Percentiles rank a stretch among this genome's conserved stretches.
Conservation (phyloP, 2,329 filamentous ascomycete species). For the Phialemoniopsis sp. region DNA sequence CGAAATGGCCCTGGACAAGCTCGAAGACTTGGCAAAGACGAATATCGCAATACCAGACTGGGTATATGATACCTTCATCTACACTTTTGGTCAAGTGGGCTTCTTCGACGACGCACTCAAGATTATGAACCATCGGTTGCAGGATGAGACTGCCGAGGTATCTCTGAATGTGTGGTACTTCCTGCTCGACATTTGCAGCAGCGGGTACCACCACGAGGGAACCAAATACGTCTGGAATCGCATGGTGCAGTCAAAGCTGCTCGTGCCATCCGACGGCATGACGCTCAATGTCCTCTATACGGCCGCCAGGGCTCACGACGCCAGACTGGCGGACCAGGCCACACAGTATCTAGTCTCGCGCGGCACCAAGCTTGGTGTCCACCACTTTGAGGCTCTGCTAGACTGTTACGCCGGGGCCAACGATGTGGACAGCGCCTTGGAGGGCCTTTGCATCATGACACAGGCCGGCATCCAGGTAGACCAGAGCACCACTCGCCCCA, state of each 20-base stretch:
- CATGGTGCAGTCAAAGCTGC: slow-evolving; percentile 36
- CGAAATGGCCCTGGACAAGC: slow-evolving; percentile 70
- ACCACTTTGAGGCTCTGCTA: slow-evolving; percentile 79
- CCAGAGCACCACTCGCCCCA: slow-evolving; percentile 55
- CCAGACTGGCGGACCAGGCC: slow-evolving; percentile 64
- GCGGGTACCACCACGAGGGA: slow-evolving; percentile 33
- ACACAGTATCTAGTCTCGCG: slow-evolving; percentile 61
- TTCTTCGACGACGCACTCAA: slow-evolving; percentile 75
- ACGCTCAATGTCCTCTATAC: slow-evolving; percentile 61
- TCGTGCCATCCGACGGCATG: slow-evolving; percentile 24
- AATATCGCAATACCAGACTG: slow-evolving; percentile 58
- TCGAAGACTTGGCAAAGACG: slow-evolving; percentile 62
- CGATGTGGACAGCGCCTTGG: slow-evolving; percentile 63
- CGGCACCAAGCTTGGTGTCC: slow-evolving; percentile 50
- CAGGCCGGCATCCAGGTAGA: slow-evolving; percentile 55
- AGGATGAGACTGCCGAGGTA: slow-evolving; percentile 27
- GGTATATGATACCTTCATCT: slow-evolving; percentile 76
- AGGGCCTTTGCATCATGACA: slow-evolving; percentile 70
- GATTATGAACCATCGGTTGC: slow-evolving; percentile 56
- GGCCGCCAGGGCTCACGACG: slow-evolving; percentile 65
- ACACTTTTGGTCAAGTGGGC: slow-evolving; percentile 64
- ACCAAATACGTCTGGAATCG: slow-evolving; percentile 68
- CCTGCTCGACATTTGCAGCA: slow-evolving; percentile 57
- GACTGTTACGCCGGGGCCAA: slow-evolving; percentile 60
- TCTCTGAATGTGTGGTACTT: slow-evolving; percentile 61